Percentiles rank a stretch among this genome's conserved stretches.
Conservation (phyloP, 139 green algal genomes). For the Raphidocelis subcapitata region DNA sequence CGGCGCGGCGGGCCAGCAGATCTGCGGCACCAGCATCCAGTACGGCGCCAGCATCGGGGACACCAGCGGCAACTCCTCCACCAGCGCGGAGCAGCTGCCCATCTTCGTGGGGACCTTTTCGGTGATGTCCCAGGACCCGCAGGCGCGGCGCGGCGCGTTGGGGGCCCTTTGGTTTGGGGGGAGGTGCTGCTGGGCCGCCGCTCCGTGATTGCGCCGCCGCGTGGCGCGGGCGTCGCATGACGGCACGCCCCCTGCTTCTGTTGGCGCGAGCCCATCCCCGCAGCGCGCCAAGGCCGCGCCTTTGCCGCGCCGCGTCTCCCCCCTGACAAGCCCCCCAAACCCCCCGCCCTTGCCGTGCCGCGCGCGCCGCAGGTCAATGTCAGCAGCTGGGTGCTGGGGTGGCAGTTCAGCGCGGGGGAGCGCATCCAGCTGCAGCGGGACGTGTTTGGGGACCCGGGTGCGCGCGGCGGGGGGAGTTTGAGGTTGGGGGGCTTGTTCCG, state of each 20-base stretch:
- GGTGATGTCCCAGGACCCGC: background rate
- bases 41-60: constrained; percentile 36
- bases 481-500: background rate
- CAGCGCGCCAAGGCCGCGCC: background rate
- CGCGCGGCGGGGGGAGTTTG: background rate
- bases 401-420: constrained; percentile 45
- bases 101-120: constrained; percentile 34
- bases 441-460: constrained; percentile 32
- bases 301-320: background rate
- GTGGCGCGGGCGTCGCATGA: background rate
- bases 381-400: constrained; percentile 57
- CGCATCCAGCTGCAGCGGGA: constrained; percentile 11
- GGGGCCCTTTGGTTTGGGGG: background rate
- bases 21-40: constrained; percentile 31
- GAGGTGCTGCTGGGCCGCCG: background rate
- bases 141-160: background rate
- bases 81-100: constrained; percentile 7
- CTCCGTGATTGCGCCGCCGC: background rate
- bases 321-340: too few relatives aligned
- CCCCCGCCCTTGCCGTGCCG: background rate
- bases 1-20: background rate
- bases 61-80: background rate
- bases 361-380: constrained; percentile 7
- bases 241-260: background rate
- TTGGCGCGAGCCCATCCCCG: background rate